Conservation (phyloP, 768 basidiomycete species). For the Piloderma croceum region DNA sequence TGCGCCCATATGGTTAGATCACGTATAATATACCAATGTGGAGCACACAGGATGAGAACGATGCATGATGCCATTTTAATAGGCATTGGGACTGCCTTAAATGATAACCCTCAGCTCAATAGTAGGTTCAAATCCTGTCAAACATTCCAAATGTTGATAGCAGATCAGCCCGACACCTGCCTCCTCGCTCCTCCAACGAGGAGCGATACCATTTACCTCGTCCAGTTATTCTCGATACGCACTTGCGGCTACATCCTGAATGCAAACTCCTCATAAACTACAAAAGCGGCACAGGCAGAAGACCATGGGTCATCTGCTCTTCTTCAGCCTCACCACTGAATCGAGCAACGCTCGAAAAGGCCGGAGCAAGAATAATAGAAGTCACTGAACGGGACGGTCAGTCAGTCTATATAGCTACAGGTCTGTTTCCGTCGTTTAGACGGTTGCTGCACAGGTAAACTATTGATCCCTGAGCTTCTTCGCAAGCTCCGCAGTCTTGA, state of each 20-base stretch:
- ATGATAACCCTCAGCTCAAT: slow-evolving; percentile 94
- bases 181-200: slow-evolving; percentile 27
- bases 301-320: slow-evolving; percentile 70
- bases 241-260: slow-evolving; percentile 56
- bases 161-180: slow-evolving; percentile 50
- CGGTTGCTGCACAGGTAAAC: slow-evolving; percentile 23
- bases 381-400: slow-evolving; percentile 39
- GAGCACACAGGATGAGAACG: slow-evolving; percentile 67
- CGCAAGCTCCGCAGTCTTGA: slow-evolving; percentile 46
- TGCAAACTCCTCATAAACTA: slow-evolving; percentile 73
- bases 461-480: slow-evolving; percentile 49
- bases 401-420: slow-evolving; percentile 7
- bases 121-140: slow-evolving; percentile 39
- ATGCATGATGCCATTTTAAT: slow-evolving; percentile 92
- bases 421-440: not conserved
- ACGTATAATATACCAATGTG: not conserved
- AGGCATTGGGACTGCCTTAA: slow-evolving; percentile 83
- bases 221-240: slow-evolving; percentile 79
- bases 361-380: slow-evolving; percentile 63
- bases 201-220: slow-evolving; percentile 52
- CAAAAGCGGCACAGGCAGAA: slow-evolving; percentile 48
- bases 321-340: slow-evolving; percentile 14
- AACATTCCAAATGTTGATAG: slow-evolving; percentile 1
- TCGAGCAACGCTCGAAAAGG: slow-evolving; percentile 44
- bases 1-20: slow-evolving; percentile 1